Evolutionary conservation across 768 basidiomycete genomes (phyloP), one percentile per base, ranked within the genome.

Genomic region (Dentipellis sp.): DNA sequence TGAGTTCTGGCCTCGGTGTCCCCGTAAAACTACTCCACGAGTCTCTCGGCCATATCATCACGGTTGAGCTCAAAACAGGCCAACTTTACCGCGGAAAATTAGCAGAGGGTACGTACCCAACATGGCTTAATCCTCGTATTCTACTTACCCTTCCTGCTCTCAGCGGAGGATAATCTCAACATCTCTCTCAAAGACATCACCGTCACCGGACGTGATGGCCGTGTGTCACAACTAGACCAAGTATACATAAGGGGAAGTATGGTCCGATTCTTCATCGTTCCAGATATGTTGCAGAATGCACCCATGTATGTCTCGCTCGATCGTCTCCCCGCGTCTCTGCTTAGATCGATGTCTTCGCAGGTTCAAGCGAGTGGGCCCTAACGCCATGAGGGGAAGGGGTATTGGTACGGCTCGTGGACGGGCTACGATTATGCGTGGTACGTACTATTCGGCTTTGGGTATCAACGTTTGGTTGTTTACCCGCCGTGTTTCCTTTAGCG

Each of bases 221-320:
- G 97, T 65, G 93, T 99, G 29, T 97, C 97, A 11, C 97, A 99
- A 69, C 79, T 99, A 52, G 97, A 98, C 75, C 95, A 97, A 71
- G 95, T 97, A 35, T 99, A 99, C 73, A 99, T 99, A 64, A 80
- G 97, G 64, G 97, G 97, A 57, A 94, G 93, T 69, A 97, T 97
- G 91, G 78, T 97, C 62, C 81, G 97, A 62, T 98, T 97, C 78
- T 95, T 98, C 75, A 97, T 98, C 70, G 97, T 99, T 19, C 97
- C 97, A 55, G 97, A 98, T 72, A 97, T 99, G 91, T 76, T 99
- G 63, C 91, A 97, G 69, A 98, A 98, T 69, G 97, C 97, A 12
- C 97, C 97, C 17, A 99, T 99, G 97, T 94, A 67, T 69, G 90
- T 75, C 55, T 54, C 60, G 45, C 38, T 45, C 56, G 40, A 16